These are phyloP conservation scores for Acer negundo DNA, from an alignment of 345 rosid species.

Conservation along the genomic window DNA sequence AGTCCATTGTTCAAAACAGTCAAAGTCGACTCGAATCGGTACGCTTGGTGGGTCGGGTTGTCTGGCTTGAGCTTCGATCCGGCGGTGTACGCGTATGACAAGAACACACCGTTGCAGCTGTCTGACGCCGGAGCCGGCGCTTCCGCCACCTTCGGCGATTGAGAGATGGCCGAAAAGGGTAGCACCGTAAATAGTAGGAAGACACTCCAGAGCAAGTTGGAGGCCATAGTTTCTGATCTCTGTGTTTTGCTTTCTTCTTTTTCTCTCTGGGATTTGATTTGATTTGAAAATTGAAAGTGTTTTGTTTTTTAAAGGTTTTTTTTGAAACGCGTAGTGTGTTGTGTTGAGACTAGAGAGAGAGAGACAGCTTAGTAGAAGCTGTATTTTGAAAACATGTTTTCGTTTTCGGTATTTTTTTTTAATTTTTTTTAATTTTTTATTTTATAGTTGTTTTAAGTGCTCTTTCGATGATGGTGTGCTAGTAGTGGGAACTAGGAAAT, in stretches of 20 bases:
- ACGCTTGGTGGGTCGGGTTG: conserved; percentile 64
- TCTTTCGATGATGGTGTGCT: too few species aligned
- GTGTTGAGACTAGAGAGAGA: not conserved
- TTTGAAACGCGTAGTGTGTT: conserved; percentile 36
- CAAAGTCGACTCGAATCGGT: conserved; percentile 79
- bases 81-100: conserved; percentile 52
- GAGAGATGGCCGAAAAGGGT: conserved; percentile 40
- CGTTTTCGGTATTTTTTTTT: not conserved
- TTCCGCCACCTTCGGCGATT: conserved; percentile 26
- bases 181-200: conserved; percentile 22
- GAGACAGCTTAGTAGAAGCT: conserved; percentile 35
- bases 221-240: conserved; percentile 27
- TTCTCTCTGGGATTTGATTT: not conserved
- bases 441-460: too few species aligned
- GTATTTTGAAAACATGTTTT: conserved; percentile 28
- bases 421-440: too few species aligned
- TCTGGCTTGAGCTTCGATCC: conserved; percentile 69
- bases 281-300: not conserved
- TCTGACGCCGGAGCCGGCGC: conserved; percentile 57
- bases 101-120: conserved; percentile 69
- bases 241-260: not conserved
- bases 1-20: conserved; percentile 71
- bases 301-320: not conserved
- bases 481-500: too few species aligned
- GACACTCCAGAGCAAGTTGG: conserved; percentile 15